Evolutionary conservation across 2,329 filamentous ascomycete genomes (phyloP), one percentile per base, ranked within the genome.

Genomic region (Colletotrichum melonis): DNA sequence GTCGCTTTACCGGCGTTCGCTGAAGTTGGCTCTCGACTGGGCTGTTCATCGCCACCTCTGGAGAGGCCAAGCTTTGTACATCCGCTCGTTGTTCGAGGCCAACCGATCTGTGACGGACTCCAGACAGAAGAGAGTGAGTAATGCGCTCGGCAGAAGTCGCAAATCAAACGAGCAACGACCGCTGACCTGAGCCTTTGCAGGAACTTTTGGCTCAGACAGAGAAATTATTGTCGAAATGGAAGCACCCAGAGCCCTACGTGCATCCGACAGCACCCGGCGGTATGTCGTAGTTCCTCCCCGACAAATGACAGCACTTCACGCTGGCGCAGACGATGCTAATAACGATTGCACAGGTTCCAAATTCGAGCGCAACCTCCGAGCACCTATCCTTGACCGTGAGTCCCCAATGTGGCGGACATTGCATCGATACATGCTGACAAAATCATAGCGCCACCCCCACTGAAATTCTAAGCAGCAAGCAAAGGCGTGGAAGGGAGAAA

Each of bases 11-110:
- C 93, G 96, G 81, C 94, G 95, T 78, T 95, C 95, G 30, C 85
- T 99, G 81, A 98, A 98, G 89, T 92, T 98, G 76, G 90, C 97
- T 55, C 91, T 98, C 77, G 95, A 98, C 87, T 99, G 97, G 97
- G 91, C 95, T 71, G 95, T 98, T 75, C 94, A 98, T 82, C 91
- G 97, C 77, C 91, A 96, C 79, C 86, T 98, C 74, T 99, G 97
- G 96, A 93, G 97, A 79, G 95, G 96, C 75, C 97, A 98, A 84
- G 97, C 97, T 38, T 87, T 98, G 76, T 98, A 99, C 84, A 97
- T 99, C 79, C 93, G 97, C 79, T 95, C 93, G 49, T 89, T 98
- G 16, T 99, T 98, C 81, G 97, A 99, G 83, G 95, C 95, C 71
- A 98, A 99, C 84, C 94, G 91, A 82, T 88, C 95, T 81, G 88